Base-by-base conservation (phyloP, 768 basidiomycete genomes). In the Dioszegia crocea region DNA sequence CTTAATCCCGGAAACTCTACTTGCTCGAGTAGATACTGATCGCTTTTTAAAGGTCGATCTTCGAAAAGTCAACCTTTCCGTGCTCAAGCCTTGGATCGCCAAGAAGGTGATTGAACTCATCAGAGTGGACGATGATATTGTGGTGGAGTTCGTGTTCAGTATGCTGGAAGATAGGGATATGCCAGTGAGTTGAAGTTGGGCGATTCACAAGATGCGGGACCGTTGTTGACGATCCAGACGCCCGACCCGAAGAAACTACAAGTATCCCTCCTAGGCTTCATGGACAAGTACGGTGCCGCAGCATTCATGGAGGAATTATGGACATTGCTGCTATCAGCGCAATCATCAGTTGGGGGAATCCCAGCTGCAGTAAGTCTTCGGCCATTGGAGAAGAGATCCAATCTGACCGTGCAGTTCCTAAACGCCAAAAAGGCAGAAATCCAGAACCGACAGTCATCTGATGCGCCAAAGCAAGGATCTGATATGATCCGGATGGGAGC, bases 161-260 rank as follows among this genome's bases (percentile, higher is more conserved):
- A 81, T 98, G 19, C 79, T 99, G 4, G 96, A 99, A 73, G 90
- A 96, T 67, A 81, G 85, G 47, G 82, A 84, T 16, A 83, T 88
- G 63, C 87, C 88, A n/a, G 92, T 94, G 62, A 64, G 86, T 76
- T 0, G 27, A 16, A 27, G 16, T 8, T 21, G 9, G 8, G 21
- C 8, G 14, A 43, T 46, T 62, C 39, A 14, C 5, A 40, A 14
- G 6, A 12, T 23, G 55, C 36, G 11, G 56, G 10, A 40, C 3
- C 5, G 16, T 26, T 41, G 27, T 47, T 61, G 39, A 55, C 51
- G n/a, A 38, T 23, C 17, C 70, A 93, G 91, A 85, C 83, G 4
- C 89, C 91, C 11, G 94, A 98, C 77, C 90, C 92, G 4, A 86
- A 85, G 76, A 92, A 89, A 79, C 92, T 98, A 86, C 92, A 97